These are phyloP conservation scores for Tephrocybe rancida DNA, from an alignment of 768 basidiomycete species.

Conservation along the genomic window DNA sequence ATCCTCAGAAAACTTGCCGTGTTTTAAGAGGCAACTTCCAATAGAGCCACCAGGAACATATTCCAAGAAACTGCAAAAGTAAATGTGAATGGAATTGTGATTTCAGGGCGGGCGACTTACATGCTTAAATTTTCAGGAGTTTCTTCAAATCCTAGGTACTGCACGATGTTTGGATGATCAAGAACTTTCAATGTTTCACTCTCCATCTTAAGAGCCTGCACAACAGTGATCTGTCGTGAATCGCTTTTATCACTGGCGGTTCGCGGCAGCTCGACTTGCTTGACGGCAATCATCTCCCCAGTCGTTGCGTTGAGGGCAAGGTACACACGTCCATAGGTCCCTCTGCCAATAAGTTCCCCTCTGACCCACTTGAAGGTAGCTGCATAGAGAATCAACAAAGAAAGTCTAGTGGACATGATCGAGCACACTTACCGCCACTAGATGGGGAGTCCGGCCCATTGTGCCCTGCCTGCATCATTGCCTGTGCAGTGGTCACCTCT, in stretches of 20 bases:
- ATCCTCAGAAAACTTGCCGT: slow-evolving; percentile 91
- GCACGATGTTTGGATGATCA: slow-evolving; percentile 96
- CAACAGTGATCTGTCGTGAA: slow-evolving; percentile 77
- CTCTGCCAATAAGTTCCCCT: slow-evolving; percentile 96
- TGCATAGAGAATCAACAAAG: slow-evolving; percentile 31
- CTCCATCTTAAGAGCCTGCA: slow-evolving; percentile 92
- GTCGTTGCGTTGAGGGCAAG: slow-evolving; percentile 95
- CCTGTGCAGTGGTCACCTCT: slow-evolving; percentile 84
- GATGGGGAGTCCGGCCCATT: slow-evolving; percentile 62
- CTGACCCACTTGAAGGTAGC: slow-evolving; percentile 98
- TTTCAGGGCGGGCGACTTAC: slow-evolving; percentile 49
- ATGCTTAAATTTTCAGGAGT: slow-evolving; percentile 89
- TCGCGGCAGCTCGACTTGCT: slow-evolving; percentile 95
- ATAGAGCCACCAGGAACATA: slow-evolving; percentile 98
- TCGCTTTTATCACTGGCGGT: slow-evolving; percentile 93
- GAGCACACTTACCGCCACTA: slow-evolving; percentile 60
- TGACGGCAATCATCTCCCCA: slow-evolving; percentile 99
- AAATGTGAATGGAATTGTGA: slow-evolving; percentile 2
- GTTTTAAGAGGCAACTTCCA: slow-evolving; percentile 85
- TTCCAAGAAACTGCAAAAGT: slow-evolving; percentile 80
- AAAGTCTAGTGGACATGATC: neutral
- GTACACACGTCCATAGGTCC: slow-evolving; percentile 96
- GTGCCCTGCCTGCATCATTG: slow-evolving; percentile 43
- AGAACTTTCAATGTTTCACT: slow-evolving; percentile 96
- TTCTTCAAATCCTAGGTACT: slow-evolving; percentile 95